Conservation (phyloP, 177 flowering plant genomes). For the Vitis hybrid region DNA sequence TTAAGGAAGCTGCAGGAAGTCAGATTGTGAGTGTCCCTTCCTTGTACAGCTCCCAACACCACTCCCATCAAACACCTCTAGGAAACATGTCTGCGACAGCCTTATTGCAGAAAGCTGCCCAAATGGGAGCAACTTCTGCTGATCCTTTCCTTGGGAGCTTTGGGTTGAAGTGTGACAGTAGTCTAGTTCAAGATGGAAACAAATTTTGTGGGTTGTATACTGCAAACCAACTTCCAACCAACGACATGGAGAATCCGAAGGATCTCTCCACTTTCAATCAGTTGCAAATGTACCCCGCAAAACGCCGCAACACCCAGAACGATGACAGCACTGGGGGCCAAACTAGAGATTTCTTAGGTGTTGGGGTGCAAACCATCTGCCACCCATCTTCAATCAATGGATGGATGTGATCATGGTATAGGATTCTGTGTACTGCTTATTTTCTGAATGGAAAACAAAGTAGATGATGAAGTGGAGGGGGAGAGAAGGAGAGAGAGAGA, state of each 20-base stretch:
- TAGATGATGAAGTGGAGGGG: too few species aligned
- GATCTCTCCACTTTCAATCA: constrained; percentile 33
- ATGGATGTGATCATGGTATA: constrained; percentile 52
- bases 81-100: constrained; percentile 83
- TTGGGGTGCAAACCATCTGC: constrained; percentile 61
- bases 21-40: constrained; percentile 52
- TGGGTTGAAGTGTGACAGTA: constrained; percentile 32
- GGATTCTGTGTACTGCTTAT: too few species aligned
- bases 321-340: constrained; percentile 48
- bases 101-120: constrained; percentile 82
- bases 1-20: constrained; percentile 14
- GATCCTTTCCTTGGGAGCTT: constrained; percentile 40
- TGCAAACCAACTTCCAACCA: constrained; percentile 18
- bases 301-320: constrained; percentile 37
- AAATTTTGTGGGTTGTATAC: constrained; percentile 37
- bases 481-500: too few species aligned
- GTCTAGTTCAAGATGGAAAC: constrained; percentile 32
- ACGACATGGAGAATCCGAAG: constrained; percentile 23
- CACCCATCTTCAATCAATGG: constrained; percentile 69
- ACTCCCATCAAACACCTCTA: constrained; percentile 31
- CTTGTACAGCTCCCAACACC: constrained; percentile 58
- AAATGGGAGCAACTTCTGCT: constrained; percentile 58
- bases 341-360: constrained; percentile 93
- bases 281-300: constrained; percentile 36
- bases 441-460: too few species aligned